These are phyloP conservation scores for Ogataea philodendri DNA, from an alignment of 805 yeast species.

Conservation along the genomic window DNA sequence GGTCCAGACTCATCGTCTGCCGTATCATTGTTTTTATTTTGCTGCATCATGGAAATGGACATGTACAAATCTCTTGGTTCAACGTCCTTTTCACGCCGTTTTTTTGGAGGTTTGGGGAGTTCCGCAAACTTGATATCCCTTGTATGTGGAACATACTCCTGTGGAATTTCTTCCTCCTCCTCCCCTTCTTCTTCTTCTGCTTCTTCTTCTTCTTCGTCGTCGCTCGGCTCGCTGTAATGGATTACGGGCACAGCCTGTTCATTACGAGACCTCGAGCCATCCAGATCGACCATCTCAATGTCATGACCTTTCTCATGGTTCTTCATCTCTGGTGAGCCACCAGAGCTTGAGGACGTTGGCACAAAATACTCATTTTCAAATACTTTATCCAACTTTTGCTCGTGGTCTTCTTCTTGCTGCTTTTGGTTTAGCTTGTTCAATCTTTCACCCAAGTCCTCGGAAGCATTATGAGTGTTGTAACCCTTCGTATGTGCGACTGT, in stretches of 20 bases:
- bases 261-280: constrained; percentile 3
- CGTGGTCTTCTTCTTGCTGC: constrained; percentile 9
- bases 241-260: constrained; percentile 18
- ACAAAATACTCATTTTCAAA: constrained; percentile 18
- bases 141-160: too few species aligned
- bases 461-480: constrained; percentile 32
- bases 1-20: constrained; percentile 63
- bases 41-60: constrained; percentile 79
- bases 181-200: too few species aligned
- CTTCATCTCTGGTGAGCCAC: constrained; percentile 17
- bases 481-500: constrained; percentile 8
- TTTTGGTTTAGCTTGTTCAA: constrained; percentile 19
- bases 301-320: constrained; percentile 8
- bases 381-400: constrained; percentile 18
- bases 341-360: constrained; percentile 23
- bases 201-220: constrained; percentile 21
- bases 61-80: constrained; percentile 82
- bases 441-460: constrained; percentile 30
- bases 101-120: constrained; percentile 53
- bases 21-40: constrained; percentile 37
- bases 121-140: constrained; percentile 55
- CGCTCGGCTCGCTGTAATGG: constrained; percentile 46
- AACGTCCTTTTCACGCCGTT: constrained; percentile 40
- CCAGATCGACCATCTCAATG: constrained; percentile 10
- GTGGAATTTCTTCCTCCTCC: too few species aligned